Conservation (phyloP, 78 protist genomes). For the Capsaspora owczarzaki region DNA sequence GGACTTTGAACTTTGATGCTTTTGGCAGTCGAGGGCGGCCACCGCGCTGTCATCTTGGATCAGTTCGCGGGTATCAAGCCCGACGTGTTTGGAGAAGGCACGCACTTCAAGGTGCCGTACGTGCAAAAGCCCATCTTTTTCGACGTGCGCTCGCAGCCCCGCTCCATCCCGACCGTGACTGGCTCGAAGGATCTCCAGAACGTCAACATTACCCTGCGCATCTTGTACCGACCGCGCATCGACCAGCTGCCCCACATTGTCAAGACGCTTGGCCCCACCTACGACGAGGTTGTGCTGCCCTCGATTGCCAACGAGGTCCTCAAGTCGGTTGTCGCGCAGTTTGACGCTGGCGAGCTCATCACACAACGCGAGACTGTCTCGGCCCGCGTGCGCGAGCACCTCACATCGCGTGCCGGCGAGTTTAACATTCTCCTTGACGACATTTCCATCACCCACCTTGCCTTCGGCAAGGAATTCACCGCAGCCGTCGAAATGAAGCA, state of each 20-base stretch:
- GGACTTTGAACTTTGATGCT: too few relatives aligned
- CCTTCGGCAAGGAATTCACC: slow-evolving; percentile 65
- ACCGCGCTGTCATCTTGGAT: slow-evolving; percentile 59
- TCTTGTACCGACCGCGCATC: slow-evolving; percentile 52
- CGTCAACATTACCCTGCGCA: slow-evolving; percentile 65
- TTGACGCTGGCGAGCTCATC: slow-evolving; percentile 72
- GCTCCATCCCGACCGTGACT: slow-evolving; percentile 34
- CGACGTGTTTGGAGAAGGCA: slow-evolving; percentile 26
- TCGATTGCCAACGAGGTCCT: slow-evolving; percentile 54
- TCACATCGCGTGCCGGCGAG: slow-evolving; percentile 25
- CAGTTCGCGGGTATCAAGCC: slow-evolving; percentile 35
- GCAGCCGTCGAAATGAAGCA: slow-evolving; percentile 75
- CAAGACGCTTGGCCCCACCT: slow-evolving; percentile 49
- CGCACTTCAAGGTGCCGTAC: slow-evolving; percentile 43
- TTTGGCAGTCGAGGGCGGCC: slow-evolving; percentile 61
- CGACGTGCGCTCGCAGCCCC: slow-evolving; percentile 59
- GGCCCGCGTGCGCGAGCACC: slow-evolving; percentile 9
- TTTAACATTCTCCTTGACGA: slow-evolving; percentile 63
- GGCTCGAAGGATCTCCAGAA: slow-evolving; percentile 59
- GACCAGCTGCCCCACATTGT: slow-evolving; percentile 29
- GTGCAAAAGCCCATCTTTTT: slow-evolving; percentile 33
- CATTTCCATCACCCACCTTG: slow-evolving; percentile 57
- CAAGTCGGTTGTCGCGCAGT: slow-evolving; percentile 69
- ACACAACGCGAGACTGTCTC: slow-evolving; percentile 65
- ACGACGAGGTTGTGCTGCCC: slow-evolving; percentile 68